Evolutionary conservation across 2,329 filamentous ascomycete genomes (phyloP).

Genomic region (Tolypocladium amazonense): DNA sequence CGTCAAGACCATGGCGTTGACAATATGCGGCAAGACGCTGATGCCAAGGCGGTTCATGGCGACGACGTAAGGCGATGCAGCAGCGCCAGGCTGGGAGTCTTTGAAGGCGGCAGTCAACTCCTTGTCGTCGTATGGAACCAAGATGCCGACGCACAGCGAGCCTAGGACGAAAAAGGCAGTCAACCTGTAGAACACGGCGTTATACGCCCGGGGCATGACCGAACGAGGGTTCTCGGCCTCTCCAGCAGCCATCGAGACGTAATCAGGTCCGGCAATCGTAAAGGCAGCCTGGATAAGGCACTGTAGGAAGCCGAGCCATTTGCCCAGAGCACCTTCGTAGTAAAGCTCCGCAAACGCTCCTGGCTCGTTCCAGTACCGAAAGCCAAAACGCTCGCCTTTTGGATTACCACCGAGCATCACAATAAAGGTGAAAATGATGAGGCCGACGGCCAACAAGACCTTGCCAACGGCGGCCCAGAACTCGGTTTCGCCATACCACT

Average conservation of each 20-base stretch:
- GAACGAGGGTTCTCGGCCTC: conserved; percentile 61
- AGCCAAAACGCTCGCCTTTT: conserved; percentile 58
- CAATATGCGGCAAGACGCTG: conserved; percentile 53
- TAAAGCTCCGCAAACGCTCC: conserved; percentile 62
- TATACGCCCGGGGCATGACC: conserved; percentile 64
- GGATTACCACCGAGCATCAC: conserved; percentile 79
- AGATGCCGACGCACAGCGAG: conserved; percentile 59
- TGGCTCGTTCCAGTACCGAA: conserved; percentile 54
- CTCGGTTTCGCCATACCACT: conserved; percentile 68
- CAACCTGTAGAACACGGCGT: conserved; percentile 69
- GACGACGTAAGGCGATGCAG: conserved; percentile 56
- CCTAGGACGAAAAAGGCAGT: conserved; percentile 68
- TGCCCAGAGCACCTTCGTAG: conserved; percentile 53
- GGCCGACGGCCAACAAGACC: conserved; percentile 58
- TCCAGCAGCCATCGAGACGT: conserved; percentile 57
- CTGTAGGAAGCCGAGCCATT: conserved; percentile 65
- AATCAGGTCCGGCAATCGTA: conserved; percentile 57
- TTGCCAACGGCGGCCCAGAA: conserved; percentile 67
- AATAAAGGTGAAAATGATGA: conserved; percentile 70
- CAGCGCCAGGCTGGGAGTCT: conserved; percentile 51
- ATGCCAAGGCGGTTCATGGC: conserved; percentile 60
- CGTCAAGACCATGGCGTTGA: conserved; percentile 62
- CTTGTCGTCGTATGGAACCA: conserved; percentile 58
- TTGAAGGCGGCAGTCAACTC: conserved; percentile 51
- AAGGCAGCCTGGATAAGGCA: conserved; percentile 64